phyloP scores from a whole-genome alignment of 768 basidiomycete species.

The Agaricus sinodeliciosus region DNA sequence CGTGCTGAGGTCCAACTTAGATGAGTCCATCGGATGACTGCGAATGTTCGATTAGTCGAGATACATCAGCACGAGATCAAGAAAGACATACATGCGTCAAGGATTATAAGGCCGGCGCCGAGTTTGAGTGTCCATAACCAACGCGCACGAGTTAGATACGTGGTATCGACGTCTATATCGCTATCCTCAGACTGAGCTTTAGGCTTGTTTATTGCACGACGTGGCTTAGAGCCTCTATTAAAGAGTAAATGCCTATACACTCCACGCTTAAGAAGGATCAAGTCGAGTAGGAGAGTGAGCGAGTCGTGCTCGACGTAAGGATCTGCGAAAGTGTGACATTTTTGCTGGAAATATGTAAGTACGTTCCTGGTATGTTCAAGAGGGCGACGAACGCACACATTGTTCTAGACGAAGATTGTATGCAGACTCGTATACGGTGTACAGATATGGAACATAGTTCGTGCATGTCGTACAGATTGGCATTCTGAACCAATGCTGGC shows the following conservation, averaged over 20 bases:
- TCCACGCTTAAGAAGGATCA: conserved; percentile 75
- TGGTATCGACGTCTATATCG: neutral
- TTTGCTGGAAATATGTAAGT: conserved; percentile 29
- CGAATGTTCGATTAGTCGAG: neutral
- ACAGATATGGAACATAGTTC: conserved; percentile 55
- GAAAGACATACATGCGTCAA: conserved; percentile 64
- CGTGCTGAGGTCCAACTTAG: conserved; percentile 36
- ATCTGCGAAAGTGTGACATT: conserved; percentile 68
- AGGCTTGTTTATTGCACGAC: conserved; percentile 26
- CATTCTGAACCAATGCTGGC: conserved; percentile 32
- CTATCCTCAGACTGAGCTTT: conserved; percentile 7
- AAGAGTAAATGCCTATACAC: conserved; percentile 80
- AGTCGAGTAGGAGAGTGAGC: conserved; percentile 66
- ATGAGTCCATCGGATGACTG: conserved; percentile 78
- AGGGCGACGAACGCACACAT: conserved; percentile 49
- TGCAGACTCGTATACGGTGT: conserved; percentile 75
- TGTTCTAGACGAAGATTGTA: conserved; percentile 78
- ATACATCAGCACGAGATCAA: neutral
- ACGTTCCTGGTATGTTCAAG: neutral
- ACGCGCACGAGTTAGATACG: conserved; percentile 19
- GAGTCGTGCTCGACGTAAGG: conserved; percentile 84
- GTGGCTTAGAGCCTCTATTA: conserved; percentile 66
- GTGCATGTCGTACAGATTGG: conserved; percentile 80
- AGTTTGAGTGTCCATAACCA: conserved; percentile 56
- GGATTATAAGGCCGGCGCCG: conserved; percentile 48